A percentile compares a stretch with the other conserved stretches of the same genome.
These are phyloP conservation scores for Coffea humblotiana DNA, from an alignment of 305 asterid species.

Conservation along the genomic window DNA sequence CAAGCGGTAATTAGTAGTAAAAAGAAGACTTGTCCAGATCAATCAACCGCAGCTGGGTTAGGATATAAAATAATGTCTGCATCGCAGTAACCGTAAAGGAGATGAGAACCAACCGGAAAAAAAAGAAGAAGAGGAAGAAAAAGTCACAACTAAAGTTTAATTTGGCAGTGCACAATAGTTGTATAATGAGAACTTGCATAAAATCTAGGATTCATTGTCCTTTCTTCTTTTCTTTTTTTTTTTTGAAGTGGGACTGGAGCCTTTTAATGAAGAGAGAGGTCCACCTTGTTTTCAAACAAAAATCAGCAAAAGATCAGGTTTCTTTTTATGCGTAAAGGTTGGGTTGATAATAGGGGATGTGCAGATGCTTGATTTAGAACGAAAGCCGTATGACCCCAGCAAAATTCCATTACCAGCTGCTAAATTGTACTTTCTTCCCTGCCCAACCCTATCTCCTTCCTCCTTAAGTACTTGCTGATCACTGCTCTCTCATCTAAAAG, in stretches of 20 bases:
- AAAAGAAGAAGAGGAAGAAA: too few species aligned
- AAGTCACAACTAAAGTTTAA: not conserved
- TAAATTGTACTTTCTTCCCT: not conserved
- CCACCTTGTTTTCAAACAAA: not conserved
- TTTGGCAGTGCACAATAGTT: too few species aligned
- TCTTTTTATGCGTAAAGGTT: not conserved
- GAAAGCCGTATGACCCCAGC: not conserved
- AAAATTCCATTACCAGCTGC: not conserved
- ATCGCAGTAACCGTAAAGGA: too few species aligned
- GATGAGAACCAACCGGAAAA: too few species aligned
- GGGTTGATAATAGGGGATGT: not conserved
- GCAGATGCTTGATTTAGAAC: not conserved
- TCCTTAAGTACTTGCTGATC: too few species aligned
- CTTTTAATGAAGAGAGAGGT: too few species aligned
- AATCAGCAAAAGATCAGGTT: not conserved
- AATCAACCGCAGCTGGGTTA: too few species aligned
- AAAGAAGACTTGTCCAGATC: not conserved
- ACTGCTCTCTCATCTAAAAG: too few species aligned
- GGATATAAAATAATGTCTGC: too few species aligned
- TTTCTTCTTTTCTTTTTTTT: too few species aligned
- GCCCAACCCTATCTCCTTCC: not conserved
- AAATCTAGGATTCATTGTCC: too few species aligned
- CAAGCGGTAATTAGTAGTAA: not conserved
- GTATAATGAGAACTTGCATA: too few species aligned
- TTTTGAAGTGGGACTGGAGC: not conserved